phyloP scores from a whole-genome alignment of 345 rosid genomes.

The Hibiscus mutabilis region DNA sequence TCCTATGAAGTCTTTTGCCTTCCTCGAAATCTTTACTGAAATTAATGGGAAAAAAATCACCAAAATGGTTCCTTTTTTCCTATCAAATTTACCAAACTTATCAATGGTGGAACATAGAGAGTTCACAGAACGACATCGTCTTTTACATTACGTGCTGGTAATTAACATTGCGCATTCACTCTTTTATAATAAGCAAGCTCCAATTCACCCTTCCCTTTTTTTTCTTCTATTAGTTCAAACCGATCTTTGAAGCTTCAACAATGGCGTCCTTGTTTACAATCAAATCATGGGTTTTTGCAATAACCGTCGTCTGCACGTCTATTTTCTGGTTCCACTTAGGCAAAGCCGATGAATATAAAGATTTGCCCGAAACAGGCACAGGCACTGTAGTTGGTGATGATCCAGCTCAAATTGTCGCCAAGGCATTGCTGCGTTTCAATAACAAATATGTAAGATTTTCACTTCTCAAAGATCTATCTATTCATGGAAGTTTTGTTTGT shows the following conservation, averaged over 20 bases:
- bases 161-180: not conserved
- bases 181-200: conserved; percentile 24
- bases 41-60: not conserved
- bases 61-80: conserved; percentile 9
- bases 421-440: conserved; percentile 72
- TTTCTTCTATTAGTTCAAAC: not conserved
- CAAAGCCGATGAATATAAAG: conserved; percentile 24
- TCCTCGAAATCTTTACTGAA: conserved; percentile 16
- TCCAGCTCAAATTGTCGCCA: conserved; percentile 52
- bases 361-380: conserved; percentile 20
- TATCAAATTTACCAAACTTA: conserved; percentile 21
- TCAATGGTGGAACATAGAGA: not conserved
- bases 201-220: conserved; percentile 4
- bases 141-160: not conserved
- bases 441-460: conserved; percentile 45
- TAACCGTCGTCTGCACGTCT: conserved; percentile 19
- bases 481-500: not conserved
- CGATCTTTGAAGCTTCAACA: conserved; percentile 12
- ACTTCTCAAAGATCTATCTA: not conserved
- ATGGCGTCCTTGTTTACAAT: conserved; percentile 35
- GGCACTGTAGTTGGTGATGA: conserved; percentile 27
- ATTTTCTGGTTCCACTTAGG: conserved; percentile 31
- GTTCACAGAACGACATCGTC: not conserved
- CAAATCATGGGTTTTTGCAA: conserved; percentile 24
- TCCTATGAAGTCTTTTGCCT: conserved; percentile 14